These are phyloP conservation scores for Apiospora aurea DNA, from an alignment of 2,329 filamentous ascomycete species.

Conservation along the genomic window DNA sequence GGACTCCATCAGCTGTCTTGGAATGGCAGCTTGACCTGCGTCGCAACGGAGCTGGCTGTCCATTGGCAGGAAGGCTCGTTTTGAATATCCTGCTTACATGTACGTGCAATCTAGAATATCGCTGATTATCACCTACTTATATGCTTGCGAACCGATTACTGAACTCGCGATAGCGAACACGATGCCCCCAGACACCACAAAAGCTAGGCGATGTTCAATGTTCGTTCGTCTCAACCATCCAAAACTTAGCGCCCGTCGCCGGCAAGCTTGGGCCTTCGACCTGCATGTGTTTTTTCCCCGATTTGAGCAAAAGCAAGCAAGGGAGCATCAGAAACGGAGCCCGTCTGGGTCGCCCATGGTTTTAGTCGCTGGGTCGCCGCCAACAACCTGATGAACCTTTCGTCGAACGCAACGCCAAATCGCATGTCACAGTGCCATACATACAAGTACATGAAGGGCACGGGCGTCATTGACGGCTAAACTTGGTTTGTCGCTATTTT, in stretches of 20 bases:
- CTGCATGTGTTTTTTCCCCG: not conserved
- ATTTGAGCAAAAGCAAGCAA: not conserved
- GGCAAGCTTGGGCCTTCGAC: not conserved
- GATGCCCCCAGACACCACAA: not conserved
- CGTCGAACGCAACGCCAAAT: not conserved
- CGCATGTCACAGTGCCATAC: not conserved
- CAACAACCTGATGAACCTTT: not conserved
- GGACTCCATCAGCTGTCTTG: not conserved
- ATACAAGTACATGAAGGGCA: not conserved
- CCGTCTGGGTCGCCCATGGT: not conserved
- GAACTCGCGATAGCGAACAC: not conserved
- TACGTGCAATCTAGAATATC: too few species aligned
- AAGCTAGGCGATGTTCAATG: not conserved
- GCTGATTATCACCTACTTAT: too few species aligned
- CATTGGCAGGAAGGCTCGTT: not conserved
- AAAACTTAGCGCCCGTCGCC: constrained; percentile 4
- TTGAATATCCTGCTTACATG: not conserved
- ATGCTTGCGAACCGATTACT: not conserved
- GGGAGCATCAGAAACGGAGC: constrained; percentile 4
- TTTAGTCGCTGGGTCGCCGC: not conserved
- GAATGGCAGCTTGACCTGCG: constrained; percentile 2
- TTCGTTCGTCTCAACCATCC: constrained; percentile 6
- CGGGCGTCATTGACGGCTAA: not conserved
- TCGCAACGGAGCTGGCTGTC: not conserved
- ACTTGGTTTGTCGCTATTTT: not conserved